phyloP scores from a whole-genome alignment of 2,329 filamentous ascomycete species.

The Fusarium beomiforme region DNA sequence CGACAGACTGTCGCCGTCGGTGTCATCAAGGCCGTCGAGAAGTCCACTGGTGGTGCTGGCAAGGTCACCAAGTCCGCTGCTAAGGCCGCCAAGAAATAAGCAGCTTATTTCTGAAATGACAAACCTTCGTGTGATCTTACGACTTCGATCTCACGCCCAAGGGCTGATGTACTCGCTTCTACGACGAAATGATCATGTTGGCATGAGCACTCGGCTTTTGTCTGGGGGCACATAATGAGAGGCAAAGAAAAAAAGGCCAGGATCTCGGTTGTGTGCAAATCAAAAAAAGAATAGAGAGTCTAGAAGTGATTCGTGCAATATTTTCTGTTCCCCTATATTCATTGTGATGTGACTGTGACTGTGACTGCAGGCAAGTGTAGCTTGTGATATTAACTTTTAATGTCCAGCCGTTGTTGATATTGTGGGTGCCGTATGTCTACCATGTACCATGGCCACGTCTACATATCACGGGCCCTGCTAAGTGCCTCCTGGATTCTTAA shows the following conservation, averaged over 20 bases:
- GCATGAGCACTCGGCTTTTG: conserved; percentile 56
- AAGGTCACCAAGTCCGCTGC: conserved; percentile 79
- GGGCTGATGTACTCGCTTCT: conserved; percentile 55
- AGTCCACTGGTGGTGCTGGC: conserved; percentile 64
- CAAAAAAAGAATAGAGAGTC: conserved; percentile 62
- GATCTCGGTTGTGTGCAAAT: conserved; percentile 57
- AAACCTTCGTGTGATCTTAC: conserved; percentile 41
- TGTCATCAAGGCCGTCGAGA: conserved; percentile 91
- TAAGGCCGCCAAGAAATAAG: conserved; percentile 81
- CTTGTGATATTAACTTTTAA: background rate
- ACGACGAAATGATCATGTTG: conserved; percentile 58
- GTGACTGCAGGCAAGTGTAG: background rate
- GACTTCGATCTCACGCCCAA: conserved; percentile 40
- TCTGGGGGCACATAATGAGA: conserved; percentile 57
- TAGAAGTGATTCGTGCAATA: conserved; percentile 53
- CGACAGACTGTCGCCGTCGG: conserved; percentile 88
- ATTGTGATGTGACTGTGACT: background rate
- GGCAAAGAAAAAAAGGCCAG: conserved; percentile 50
- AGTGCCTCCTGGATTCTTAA: too few species aligned
- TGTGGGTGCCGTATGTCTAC: too few species aligned
- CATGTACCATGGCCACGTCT: too few species aligned
- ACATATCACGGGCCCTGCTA: too few species aligned
- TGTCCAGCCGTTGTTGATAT: too few species aligned
- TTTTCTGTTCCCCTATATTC: conserved; percentile 8
- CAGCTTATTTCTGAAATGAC: conserved; percentile 42